Percentiles rank a stretch among this genome's conserved stretches.
phyloP scores from a whole-genome alignment of 257 asterid species.

The Solanum chilense region DNA sequence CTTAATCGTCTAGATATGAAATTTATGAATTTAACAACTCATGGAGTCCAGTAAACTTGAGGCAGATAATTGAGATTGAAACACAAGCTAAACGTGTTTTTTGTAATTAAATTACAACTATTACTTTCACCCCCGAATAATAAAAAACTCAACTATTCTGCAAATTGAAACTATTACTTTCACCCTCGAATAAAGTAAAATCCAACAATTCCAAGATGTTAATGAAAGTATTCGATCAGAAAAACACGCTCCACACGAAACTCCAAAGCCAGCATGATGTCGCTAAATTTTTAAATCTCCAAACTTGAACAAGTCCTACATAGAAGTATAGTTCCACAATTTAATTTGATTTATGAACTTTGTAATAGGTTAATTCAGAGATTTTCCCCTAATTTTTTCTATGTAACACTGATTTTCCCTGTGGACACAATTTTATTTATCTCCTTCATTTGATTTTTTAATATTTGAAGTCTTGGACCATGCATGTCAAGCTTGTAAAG shows the following conservation, averaged over 20 bases:
- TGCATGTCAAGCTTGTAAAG: background rate
- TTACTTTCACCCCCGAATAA: background rate
- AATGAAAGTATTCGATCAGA: background rate
- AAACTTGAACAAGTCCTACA: slow-evolving; percentile 31
- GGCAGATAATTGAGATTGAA: background rate
- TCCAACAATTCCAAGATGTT: background rate
- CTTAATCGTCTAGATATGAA: background rate
- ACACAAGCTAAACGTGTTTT: background rate
- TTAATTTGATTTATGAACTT: too few species aligned
- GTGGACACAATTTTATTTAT: too few species aligned
- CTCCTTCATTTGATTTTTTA: background rate
- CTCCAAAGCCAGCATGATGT: slow-evolving; percentile 11
- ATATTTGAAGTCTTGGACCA: background rate
- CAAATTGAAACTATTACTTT: background rate
- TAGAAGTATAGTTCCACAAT: slow-evolving; percentile 16
- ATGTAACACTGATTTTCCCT: background rate
- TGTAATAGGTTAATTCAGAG: background rate
- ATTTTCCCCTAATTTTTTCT: background rate
- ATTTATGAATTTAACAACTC: background rate
- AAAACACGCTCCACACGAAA: background rate
- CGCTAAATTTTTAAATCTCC: slow-evolving; percentile 2
- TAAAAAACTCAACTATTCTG: background rate
- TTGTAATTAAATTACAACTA: background rate
- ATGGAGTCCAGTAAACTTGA: background rate
- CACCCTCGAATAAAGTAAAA: background rate